Conservation (phyloP, 805 yeast genomes). For the Candida broadrunensis region DNA sequence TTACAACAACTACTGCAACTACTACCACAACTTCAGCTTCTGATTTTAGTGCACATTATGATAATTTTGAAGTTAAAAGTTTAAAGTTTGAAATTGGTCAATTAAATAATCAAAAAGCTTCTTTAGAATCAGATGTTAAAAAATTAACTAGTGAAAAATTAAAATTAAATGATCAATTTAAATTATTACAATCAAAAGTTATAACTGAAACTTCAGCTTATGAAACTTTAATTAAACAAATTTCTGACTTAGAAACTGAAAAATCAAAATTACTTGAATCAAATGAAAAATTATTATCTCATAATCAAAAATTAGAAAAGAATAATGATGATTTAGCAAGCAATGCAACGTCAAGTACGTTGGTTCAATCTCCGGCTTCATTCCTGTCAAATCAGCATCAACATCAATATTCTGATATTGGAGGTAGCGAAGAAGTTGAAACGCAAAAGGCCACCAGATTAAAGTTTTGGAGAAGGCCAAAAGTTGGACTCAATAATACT, state of each 20-base stretch:
- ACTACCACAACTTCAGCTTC: neutral
- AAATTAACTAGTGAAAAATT: conserved; percentile 25
- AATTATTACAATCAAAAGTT: conserved; percentile 41
- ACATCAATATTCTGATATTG: conserved; percentile 10
- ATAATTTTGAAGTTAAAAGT: conserved; percentile 8
- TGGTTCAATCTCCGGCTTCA: conserved; percentile 10
- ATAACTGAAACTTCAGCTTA: conserved; percentile 40
- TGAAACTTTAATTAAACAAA: conserved; percentile 45
- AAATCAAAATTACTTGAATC: conserved; percentile 41
- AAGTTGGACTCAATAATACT: conserved; percentile 22
- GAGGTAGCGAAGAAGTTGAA: conserved; percentile 20
- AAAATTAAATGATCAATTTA: conserved; percentile 19
- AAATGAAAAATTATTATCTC: conserved; percentile 15
- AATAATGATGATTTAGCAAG: neutral
- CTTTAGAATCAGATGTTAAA: conserved; percentile 21
- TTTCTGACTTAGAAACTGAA: conserved; percentile 46
- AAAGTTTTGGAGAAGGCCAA: conserved; percentile 45
- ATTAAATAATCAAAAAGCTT: conserved; percentile 23
- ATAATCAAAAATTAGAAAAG: neutral
- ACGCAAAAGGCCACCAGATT: conserved; percentile 42
- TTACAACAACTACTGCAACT: too few relatives aligned
- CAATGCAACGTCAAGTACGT: conserved; percentile 2
- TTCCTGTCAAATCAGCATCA: neutral
- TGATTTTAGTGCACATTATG: conserved; percentile 4
- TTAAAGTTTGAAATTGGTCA: conserved; percentile 38